A percentile compares a stretch with the other conserved stretches of the same genome.
Evolutionary conservation across 2,329 filamentous ascomycete genomes (phyloP).

Genomic region (Pseudocercospora fuligena): DNA sequence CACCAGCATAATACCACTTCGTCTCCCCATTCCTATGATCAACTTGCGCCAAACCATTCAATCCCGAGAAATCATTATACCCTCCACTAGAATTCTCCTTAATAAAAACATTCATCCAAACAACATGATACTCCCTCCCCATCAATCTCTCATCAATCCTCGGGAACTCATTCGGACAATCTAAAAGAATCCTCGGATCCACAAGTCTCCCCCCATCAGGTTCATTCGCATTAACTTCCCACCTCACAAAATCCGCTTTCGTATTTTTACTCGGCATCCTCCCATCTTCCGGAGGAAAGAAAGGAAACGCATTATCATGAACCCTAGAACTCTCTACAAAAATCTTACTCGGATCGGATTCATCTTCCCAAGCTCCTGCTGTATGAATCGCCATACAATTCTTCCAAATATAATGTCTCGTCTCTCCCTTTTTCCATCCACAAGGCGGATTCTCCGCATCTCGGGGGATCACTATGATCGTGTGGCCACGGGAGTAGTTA

Average conservation of each 20-base stretch:
- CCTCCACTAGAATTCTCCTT: conserved; percentile 39
- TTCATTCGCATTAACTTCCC: conserved; percentile 45
- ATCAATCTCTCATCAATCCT: conserved; percentile 53
- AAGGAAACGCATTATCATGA: conserved; percentile 51
- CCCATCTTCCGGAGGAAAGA: conserved; percentile 47
- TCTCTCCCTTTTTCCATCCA: conserved; percentile 24
- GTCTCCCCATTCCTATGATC: conserved; percentile 35
- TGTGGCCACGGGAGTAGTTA: conserved; percentile 35
- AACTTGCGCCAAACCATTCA: conserved; percentile 29
- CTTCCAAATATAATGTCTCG: conserved; percentile 26
- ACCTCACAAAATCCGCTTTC: conserved; percentile 51
- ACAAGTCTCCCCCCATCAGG: conserved; percentile 34
- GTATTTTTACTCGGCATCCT: conserved; percentile 40
- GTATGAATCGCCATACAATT: conserved; percentile 49
- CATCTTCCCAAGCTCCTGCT: conserved; percentile 49
- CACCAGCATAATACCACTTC: conserved; percentile 44
- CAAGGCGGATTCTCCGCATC: conserved; percentile 21
- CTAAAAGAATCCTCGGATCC: conserved; percentile 41
- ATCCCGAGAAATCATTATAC: conserved; percentile 37
- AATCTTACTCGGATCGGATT: conserved; percentile 39
- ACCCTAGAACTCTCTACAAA: conserved; percentile 46
- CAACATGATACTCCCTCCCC: conserved; percentile 45
- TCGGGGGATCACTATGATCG: conserved; percentile 34
- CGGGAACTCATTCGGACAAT: conserved; percentile 51
- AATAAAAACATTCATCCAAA: conserved; percentile 50